Base-by-base conservation (phyloP, 106 monocot genomes). In the Dendrobium catenatum region DNA sequence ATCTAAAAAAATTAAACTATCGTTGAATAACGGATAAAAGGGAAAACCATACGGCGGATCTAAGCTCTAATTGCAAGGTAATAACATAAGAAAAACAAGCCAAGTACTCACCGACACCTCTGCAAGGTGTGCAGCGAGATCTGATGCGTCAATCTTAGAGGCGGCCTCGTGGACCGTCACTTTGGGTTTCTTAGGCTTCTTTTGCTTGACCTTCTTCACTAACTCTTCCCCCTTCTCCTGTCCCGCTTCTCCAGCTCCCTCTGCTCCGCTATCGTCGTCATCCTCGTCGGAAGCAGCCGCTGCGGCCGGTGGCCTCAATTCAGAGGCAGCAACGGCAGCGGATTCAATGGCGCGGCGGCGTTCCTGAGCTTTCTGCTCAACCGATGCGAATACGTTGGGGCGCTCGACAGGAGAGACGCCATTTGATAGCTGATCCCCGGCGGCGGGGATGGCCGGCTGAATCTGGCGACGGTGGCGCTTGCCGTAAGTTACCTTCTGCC, bases 121-220 rank as follows among this genome's bases (percentile, higher is more conserved):
- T 8, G 87, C 79, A 15, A 99, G 91, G 84, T 91, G 88, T 0
- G 87, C 84, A 0, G 85, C 87, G 27, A 99, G 95, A 90, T 93
- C 87, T 18, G 64, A 79, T 2, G 83, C 87, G 44, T 93, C 90
- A 76, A 99, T 93, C 79, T 83, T 86, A 31, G 91, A 84, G 3
- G 95, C 99, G 29, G 99, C 99, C 83, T 99, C 99, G 6, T 87
- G 82, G 11, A 99, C 99, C 13, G 95, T 93, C 22, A 95, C 77
- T 89, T 99, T 99, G 0, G 93, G 98, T 82, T 93, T 93, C 90
- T 93, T 95, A 44, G 87, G 86, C 88, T 93, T 93, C 87, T 91
- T 92, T 84, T 81, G 73, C 82, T 93, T 98, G 41, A 85, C 64
- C 85, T 90, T 90, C 89, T 96, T 91, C 67, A 68, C 83, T 27